phyloP scores from a whole-genome alignment of 331 rosid genomes.

The Acacia pycnantha region DNA sequence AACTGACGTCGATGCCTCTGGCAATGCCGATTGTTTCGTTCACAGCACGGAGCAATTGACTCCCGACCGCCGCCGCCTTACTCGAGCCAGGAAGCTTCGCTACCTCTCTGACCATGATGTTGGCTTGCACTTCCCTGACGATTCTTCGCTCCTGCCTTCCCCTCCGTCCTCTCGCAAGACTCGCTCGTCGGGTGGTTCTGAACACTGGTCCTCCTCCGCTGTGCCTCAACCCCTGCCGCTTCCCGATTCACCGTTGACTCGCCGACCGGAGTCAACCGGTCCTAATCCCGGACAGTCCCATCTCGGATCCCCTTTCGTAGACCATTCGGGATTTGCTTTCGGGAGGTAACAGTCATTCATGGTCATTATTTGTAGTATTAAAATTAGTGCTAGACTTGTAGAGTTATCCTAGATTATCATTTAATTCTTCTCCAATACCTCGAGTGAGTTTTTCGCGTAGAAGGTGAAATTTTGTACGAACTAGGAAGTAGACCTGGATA shows the following conservation, averaged over 20 bases:
- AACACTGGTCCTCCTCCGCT: constrained; percentile 50
- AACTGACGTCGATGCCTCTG: neutral
- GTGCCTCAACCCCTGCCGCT: constrained; percentile 65
- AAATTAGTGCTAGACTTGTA: neutral
- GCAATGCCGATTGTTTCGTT: neutral
- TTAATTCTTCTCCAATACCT: neutral
- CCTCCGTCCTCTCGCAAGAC: constrained; percentile 39
- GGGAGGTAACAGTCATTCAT: constrained; percentile 39
- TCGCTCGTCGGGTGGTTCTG: constrained; percentile 28
- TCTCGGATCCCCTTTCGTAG: constrained; percentile 37
- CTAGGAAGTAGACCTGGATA: neutral
- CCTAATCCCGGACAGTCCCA: constrained; percentile 3
- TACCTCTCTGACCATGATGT: constrained; percentile 44
- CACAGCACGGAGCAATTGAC: constrained; percentile 1
- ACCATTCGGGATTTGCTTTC: constrained; percentile 11
- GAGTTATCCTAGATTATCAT: neutral
- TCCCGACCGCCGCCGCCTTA: constrained; percentile 56
- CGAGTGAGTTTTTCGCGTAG: neutral
- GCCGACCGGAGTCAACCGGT: constrained; percentile 33
- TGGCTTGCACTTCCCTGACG: constrained; percentile 18
- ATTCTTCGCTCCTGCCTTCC: constrained; percentile 49
- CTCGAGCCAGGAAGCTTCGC: constrained; percentile 63
- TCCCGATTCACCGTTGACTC: constrained; percentile 47
- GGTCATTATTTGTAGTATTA: neutral
- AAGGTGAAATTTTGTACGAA: neutral